Base-by-base conservation (phyloP, 257 asterid genomes). In the Leonotis leonurus region DNA sequence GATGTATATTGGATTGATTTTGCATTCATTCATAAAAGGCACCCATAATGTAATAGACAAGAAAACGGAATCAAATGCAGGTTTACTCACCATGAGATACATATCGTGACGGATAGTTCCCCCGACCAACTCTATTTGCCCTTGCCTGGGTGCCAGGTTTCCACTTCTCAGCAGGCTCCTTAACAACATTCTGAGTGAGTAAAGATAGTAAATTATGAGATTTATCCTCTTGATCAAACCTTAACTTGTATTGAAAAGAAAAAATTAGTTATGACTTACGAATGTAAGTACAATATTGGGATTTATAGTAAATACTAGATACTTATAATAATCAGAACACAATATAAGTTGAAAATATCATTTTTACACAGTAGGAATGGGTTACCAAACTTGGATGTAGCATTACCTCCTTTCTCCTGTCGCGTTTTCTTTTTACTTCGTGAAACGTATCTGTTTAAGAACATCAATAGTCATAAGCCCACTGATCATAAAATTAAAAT, bases 341-440 rank as follows among this genome's bases (percentile, higher is more conserved):
- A n/a, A n/a, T n/a, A n/a, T n/a, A n/a, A n/a, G n/a, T n/a, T n/a
- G n/a, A n/a, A n/a, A n/a, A n/a, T n/a, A n/a, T n/a, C n/a, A n/a
- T n/a, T n/a, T n/a, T n/a, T 21, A 36, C 27, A 51, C 21, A 17
- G 20, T 35, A 50, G 52, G 17, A 43, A 58, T 8, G 51, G 25
- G 17, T 48, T 32, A 46, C 61, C 21, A 30, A 18, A 60, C 65
- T 18, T 53, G n/a, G 54, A 72, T 45, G n/a, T 6, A 49, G 53
- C 20, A 37, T 35, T 80, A 89, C 97, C 97, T 82, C 94, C 75
- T 85, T 89, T 72, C 73, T 89, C 51, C 82, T 78, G 62, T 82
- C 87, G 25, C 94, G 89, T 61, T 86, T 89, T 73, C 95, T 76
- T 70, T 80, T 84, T 18, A 87, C 97, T 76, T 89, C 97, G 62